Conservation (phyloP, 2,329 filamentous ascomycete genomes). For the Botrytis byssoidea region DNA sequence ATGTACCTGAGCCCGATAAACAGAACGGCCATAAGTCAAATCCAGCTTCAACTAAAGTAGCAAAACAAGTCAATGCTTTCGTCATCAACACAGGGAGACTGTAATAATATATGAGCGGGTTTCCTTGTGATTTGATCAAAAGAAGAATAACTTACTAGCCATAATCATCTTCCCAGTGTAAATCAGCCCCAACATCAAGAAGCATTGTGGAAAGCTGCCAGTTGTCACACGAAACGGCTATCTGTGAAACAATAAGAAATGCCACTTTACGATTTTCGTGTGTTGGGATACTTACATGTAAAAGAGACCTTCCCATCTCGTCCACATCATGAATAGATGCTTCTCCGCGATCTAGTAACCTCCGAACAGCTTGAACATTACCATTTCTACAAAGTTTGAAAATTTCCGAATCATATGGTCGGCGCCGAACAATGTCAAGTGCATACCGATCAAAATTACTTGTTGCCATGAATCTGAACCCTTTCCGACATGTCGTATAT, state of each 20-base stretch:
- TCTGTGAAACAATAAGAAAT: background rate
- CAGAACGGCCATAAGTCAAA: background rate
- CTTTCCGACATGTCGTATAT: background rate
- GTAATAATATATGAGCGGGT: background rate
- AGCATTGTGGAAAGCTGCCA: background rate
- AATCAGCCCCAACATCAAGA: background rate
- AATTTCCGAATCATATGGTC: constrained; percentile 1
- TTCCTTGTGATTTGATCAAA: background rate
- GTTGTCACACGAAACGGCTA: rapidly evolving
- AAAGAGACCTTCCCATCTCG: background rate
- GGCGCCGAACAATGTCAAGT: background rate
- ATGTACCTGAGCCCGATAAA: rapidly evolving
- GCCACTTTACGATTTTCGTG: no score
- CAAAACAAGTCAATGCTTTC: background rate
- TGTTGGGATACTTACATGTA: constrained; percentile 18
- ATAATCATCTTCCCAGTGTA: background rate
- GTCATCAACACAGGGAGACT: background rate
- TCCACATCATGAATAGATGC: constrained; percentile 23
- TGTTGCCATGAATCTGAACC: background rate
- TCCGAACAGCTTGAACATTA: constrained; percentile 12
- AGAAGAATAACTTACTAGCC: background rate
- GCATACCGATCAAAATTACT: background rate
- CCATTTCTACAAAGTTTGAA: background rate
- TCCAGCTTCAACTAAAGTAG: background rate
- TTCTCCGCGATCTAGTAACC: constrained; percentile 13